Conservation (phyloP, 352 stramenopile species). For the Globisporangium parvum region DNA sequence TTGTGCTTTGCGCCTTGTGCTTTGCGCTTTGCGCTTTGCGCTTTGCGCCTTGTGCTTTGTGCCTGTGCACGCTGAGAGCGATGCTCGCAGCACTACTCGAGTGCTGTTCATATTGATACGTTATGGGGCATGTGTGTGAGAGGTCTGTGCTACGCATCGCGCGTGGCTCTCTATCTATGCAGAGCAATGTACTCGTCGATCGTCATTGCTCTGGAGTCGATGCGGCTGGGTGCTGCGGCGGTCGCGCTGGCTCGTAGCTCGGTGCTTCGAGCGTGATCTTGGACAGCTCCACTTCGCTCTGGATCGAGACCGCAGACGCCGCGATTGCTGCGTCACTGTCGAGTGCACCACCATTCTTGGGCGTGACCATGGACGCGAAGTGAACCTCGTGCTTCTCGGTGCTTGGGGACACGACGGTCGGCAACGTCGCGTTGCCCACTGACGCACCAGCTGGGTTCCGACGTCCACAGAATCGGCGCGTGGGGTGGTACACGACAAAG, state of each 20-base stretch:
- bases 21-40: no score
- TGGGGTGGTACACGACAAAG: conserved; percentile 49
- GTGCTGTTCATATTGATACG: no score
- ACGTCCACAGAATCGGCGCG: background rate
- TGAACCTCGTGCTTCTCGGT: conserved; percentile 7
- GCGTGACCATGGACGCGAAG: conserved; percentile 9
- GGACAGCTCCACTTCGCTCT: conserved; percentile 20
- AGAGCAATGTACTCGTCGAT: no score
- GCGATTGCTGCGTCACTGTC: background rate
- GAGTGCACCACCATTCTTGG: background rate
- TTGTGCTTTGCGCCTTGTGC: no score
- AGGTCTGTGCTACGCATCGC: no score
- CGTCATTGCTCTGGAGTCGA: no score
- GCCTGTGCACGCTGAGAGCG: no score
- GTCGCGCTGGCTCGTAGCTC: background rate
- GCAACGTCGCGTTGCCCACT: conserved; percentile 14
- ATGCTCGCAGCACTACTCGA: no score
- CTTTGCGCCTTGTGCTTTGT: no score
- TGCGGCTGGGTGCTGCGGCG: background rate
- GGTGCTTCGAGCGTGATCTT: conserved; percentile 28
- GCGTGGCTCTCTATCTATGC: no score
- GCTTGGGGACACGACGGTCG: background rate
- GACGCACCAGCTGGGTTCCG: background rate
- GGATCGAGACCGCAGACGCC: background rate
- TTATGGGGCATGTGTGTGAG: no score